Evolutionary conservation across 352 stramenopile species (phyloP).

Genomic region (Globisporangium spinosum): DNA sequence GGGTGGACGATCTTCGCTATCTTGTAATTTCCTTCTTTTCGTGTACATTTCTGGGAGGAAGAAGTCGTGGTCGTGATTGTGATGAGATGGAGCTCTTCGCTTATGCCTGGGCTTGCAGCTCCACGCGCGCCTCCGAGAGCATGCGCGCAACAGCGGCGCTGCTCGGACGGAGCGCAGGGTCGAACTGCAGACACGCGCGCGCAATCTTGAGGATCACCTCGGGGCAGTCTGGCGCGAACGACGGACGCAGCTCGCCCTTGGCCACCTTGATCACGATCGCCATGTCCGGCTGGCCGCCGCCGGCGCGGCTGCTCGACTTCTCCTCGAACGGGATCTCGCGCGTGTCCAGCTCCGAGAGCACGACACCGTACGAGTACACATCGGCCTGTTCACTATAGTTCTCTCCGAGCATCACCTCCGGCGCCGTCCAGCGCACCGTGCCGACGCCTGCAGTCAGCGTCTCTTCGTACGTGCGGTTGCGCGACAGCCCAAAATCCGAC

Average conservation of each 20-base stretch:
- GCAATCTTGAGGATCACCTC: constrained; percentile 65
- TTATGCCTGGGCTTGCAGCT: constrained; percentile 37
- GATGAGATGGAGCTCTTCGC: not conserved
- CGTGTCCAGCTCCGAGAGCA: constrained; percentile 84
- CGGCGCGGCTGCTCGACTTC: constrained; percentile 66
- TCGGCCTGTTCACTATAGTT: constrained; percentile 86
- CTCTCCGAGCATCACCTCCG: constrained; percentile 85
- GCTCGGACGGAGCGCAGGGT: constrained; percentile 73
- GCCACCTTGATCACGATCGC: constrained; percentile 79
- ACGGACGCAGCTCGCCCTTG: constrained; percentile 76
- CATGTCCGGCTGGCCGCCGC: constrained; percentile 62
- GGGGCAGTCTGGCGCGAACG: constrained; percentile 44
- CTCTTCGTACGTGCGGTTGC: constrained; percentile 84
- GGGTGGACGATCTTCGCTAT: not conserved
- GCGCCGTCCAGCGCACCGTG: constrained; percentile 83
- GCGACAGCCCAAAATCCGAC: constrained; percentile 79
- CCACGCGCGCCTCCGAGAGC: constrained; percentile 65
- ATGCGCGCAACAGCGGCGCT: constrained; percentile 69
- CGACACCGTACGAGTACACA: constrained; percentile 87
- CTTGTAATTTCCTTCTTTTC: constrained; percentile 6
- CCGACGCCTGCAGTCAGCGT: constrained; percentile 79
- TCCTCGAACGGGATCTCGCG: constrained; percentile 86
- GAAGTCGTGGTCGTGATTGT: not conserved
- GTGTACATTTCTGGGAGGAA: constrained; percentile 13
- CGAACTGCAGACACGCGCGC: constrained; percentile 82